phyloP scores from a whole-genome alignment of 1,139 yeast species.

The Nakaseomyces bracarensis region DNA sequence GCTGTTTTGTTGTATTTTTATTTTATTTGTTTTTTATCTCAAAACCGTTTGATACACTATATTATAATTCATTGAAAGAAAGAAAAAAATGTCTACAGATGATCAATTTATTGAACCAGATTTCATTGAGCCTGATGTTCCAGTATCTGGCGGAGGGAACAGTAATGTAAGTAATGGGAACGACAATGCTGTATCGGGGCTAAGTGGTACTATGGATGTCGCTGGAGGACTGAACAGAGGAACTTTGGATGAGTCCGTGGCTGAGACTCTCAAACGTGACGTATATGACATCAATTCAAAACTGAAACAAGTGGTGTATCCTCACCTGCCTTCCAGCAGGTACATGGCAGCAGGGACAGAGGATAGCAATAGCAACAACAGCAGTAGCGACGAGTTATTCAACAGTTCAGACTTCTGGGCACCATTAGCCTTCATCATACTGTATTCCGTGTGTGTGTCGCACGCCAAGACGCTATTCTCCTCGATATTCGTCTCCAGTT shows the following conservation, averaged over 20 bases:
- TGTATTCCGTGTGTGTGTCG: conserved; percentile 26
- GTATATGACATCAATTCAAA: conserved; percentile 28
- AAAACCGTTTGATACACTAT: not conserved
- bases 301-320: conserved; percentile 30
- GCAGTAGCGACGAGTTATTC: conserved; percentile 12
- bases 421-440: conserved; percentile 26
- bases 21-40: not conserved
- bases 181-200: not conserved
- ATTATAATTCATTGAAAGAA: too few species aligned
- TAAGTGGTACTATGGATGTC: conserved; percentile 7
- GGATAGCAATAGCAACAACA: conserved; percentile 8
- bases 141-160: conserved; percentile 8
- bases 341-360: conserved; percentile 8
- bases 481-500: conserved; percentile 26
- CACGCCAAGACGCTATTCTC: conserved; percentile 27
- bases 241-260: conserved; percentile 29
- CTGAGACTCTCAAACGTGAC: conserved; percentile 28
- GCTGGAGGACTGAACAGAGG: conserved; percentile 19
- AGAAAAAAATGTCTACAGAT: conserved; percentile 2
- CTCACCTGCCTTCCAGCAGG: conserved; percentile 23
- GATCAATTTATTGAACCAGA: conserved; percentile 20
- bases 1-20: not conserved
- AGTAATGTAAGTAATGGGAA: not conserved
- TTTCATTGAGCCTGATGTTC: conserved; percentile 19
- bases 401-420: conserved; percentile 31